These are phyloP conservation scores for Candida ponderosae DNA, from an alignment of 805 yeast genomes.

Conservation along the genomic window DNA sequence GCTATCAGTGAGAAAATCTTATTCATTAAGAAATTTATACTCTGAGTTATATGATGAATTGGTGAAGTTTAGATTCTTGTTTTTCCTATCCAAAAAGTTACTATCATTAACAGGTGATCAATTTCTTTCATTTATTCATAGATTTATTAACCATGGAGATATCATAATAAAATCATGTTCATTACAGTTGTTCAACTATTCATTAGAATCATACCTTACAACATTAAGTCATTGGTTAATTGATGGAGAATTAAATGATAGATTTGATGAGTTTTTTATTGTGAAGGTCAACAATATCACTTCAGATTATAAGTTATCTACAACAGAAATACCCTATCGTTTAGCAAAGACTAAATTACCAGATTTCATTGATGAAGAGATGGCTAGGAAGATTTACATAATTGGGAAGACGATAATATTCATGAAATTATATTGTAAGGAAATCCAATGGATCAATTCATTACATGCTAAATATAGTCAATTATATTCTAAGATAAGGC, in stretches of 20 bases:
- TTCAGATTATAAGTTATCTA: too few relatives aligned
- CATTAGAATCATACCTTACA: slow-evolving; percentile 52
- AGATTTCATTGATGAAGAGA: slow-evolving; percentile 23
- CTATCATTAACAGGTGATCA: slow-evolving; percentile 34
- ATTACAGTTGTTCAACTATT: slow-evolving; percentile 31
- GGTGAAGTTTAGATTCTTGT: slow-evolving; percentile 49
- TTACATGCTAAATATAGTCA: slow-evolving; percentile 24
- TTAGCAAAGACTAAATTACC: slow-evolving; percentile 25
- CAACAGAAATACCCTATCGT: too few relatives aligned
- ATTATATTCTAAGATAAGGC: not conserved
- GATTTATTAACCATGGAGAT: slow-evolving; percentile 60
- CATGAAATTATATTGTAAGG: slow-evolving; percentile 57
- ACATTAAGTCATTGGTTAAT: slow-evolving; percentile 60
- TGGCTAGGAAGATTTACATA: slow-evolving; percentile 42
- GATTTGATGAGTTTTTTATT: slow-evolving; percentile 57
- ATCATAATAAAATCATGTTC: slow-evolving; percentile 36
- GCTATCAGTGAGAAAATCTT: slow-evolving; percentile 30
- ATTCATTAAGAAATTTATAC: slow-evolving; percentile 22
- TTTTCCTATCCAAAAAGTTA: slow-evolving; percentile 31
- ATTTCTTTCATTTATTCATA: slow-evolving; percentile 44
- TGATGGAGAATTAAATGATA: slow-evolving; percentile 52
- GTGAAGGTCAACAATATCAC: too few relatives aligned
- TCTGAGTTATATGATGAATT: slow-evolving; percentile 41
- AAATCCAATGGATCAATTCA: slow-evolving; percentile 53
- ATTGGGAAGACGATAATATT: slow-evolving; percentile 70